Percentiles rank a stretch among this genome's conserved stretches.
Conservation (phyloP, 164 flowering plant genomes). For the Aristolochia californica region DNA sequence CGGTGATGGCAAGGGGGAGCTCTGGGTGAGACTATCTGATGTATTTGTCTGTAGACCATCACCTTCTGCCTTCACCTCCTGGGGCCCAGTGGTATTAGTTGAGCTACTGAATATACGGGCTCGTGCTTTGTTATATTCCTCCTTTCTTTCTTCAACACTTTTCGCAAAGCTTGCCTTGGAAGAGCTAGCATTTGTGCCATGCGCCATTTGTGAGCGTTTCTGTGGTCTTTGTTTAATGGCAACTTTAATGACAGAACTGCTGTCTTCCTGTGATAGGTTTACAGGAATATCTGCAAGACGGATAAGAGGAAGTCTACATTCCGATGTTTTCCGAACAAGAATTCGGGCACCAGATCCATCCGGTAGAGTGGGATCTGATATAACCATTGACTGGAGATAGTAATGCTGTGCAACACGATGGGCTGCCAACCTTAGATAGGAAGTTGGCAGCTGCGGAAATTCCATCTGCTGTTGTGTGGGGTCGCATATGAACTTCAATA, state of each 20-base stretch:
- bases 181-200: slow-evolving; percentile 32
- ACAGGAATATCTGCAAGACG: slow-evolving; percentile 89
- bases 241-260: slow-evolving; percentile 40
- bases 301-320: slow-evolving; percentile 49
- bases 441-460: slow-evolving; percentile 96
- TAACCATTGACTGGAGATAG: slow-evolving; percentile 77
- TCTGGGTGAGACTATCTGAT: slow-evolving; percentile 34
- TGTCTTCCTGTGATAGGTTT: slow-evolving; percentile 56
- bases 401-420: slow-evolving; percentile 99
- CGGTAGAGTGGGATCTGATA: slow-evolving; percentile 51
- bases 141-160: slow-evolving; percentile 96
- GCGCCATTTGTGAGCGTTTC: slow-evolving; percentile 25
- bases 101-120: slow-evolving; percentile 73
- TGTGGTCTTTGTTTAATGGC: slow-evolving; percentile 91
- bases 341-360: slow-evolving; percentile 87
- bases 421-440: slow-evolving; percentile 89
- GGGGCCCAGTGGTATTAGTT: slow-evolving; percentile 22
- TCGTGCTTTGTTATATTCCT: slow-evolving; percentile 91
- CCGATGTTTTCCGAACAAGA: slow-evolving; percentile 70
- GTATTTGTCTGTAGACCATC: slow-evolving; percentile 19
- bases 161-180: slow-evolving; percentile 41
- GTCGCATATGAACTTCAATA: slow-evolving; percentile 79
- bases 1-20: slow-evolving; percentile 23
- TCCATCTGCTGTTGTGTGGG: slow-evolving; percentile 73
- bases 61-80: slow-evolving; percentile 30